Evolutionary conservation across 2,329 filamentous ascomycete genomes (phyloP).

Genomic region (Claviceps pusilla): DNA sequence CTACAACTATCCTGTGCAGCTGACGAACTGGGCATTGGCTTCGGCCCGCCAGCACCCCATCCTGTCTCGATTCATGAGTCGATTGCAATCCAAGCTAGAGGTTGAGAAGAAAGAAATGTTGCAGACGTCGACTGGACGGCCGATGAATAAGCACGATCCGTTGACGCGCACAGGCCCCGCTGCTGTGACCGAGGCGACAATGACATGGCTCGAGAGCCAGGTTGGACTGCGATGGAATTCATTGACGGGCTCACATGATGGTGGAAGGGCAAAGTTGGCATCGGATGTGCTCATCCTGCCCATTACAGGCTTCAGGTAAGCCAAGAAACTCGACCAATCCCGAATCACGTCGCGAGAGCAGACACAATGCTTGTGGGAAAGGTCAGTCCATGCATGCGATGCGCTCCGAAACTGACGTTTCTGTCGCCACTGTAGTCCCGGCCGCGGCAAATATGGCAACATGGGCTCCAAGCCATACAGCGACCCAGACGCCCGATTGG

Average conservation of each 20-base stretch:
- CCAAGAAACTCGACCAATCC: not conserved
- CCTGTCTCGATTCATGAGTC: constrained; percentile 10
- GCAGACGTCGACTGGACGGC: not conserved
- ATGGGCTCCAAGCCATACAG: constrained; percentile 12
- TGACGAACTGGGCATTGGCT: constrained; percentile 14
- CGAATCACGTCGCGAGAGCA: not conserved
- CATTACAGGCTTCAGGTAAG: constrained; percentile 13
- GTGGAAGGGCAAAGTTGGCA: constrained; percentile 10
- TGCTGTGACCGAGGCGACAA: constrained; percentile 11
- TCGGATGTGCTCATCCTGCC: constrained; percentile 11
- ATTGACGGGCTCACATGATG: constrained; percentile 10
- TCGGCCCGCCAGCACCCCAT: constrained; percentile 11
- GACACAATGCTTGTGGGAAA: too few species aligned
- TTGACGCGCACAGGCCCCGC: constrained; percentile 12
- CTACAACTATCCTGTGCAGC: constrained; percentile 12
- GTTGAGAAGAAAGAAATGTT: constrained; percentile 4
- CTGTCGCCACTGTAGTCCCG: constrained; percentile 5
- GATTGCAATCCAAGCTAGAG: constrained; percentile 6
- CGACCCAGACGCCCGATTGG: constrained; percentile 10
- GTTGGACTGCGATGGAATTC: constrained; percentile 12
- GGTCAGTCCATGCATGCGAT: not conserved
- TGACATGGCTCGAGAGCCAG: constrained; percentile 9
- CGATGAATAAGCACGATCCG: constrained; percentile 6
- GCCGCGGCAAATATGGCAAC: constrained; percentile 11
- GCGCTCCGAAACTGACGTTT: not conserved